Percentiles rank a stretch among this genome's conserved stretches.
Conservation (phyloP, 2,329 filamentous ascomycete species). For the Bipolaris victoriae region DNA sequence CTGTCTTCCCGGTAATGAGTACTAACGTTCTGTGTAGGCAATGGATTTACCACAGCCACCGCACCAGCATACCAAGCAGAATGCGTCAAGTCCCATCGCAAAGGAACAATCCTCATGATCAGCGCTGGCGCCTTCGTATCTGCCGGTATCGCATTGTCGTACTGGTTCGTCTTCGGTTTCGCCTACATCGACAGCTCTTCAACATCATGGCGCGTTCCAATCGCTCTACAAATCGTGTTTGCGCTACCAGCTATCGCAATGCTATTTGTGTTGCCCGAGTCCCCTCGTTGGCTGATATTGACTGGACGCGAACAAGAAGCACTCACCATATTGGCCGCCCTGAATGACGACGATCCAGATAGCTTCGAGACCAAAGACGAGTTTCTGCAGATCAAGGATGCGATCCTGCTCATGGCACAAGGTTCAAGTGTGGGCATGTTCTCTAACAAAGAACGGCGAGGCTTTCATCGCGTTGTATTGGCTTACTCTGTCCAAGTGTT, state of each 20-base stretch:
- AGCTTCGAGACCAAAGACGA: slow-evolving; percentile 46
- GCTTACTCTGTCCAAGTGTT: slow-evolving; percentile 53
- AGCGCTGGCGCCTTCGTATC: slow-evolving; percentile 59
- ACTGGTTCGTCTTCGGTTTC: slow-evolving; percentile 62
- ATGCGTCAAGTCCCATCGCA: slow-evolving; percentile 52
- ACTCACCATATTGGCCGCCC: slow-evolving; percentile 37
- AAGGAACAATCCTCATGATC: slow-evolving; percentile 57
- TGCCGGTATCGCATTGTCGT: slow-evolving; percentile 57
- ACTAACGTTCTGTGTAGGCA: slow-evolving; percentile 43
- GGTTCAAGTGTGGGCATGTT: slow-evolving; percentile 31
- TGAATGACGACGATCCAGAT: slow-evolving; percentile 37
- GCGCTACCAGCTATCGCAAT: slow-evolving; percentile 61
- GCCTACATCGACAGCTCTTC: slow-evolving; percentile 50
- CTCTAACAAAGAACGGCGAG: slow-evolving; percentile 47
- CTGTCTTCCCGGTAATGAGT: not conserved
- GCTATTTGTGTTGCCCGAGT: slow-evolving; percentile 60
- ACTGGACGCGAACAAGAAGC: slow-evolving; percentile 59
- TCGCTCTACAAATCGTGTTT: slow-evolving; percentile 64
- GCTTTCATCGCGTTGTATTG: slow-evolving; percentile 51
- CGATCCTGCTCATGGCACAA: slow-evolving; percentile 40
- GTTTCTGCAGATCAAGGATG: slow-evolving; percentile 49
- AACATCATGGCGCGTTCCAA: slow-evolving; percentile 60
- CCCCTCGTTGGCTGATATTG: slow-evolving; percentile 64
- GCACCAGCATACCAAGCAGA: slow-evolving; percentile 61
- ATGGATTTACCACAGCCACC: slow-evolving; percentile 60